Evolutionary conservation across 805 yeast species (phyloP).

Genomic region (Gaillardinia entomophila): DNA sequence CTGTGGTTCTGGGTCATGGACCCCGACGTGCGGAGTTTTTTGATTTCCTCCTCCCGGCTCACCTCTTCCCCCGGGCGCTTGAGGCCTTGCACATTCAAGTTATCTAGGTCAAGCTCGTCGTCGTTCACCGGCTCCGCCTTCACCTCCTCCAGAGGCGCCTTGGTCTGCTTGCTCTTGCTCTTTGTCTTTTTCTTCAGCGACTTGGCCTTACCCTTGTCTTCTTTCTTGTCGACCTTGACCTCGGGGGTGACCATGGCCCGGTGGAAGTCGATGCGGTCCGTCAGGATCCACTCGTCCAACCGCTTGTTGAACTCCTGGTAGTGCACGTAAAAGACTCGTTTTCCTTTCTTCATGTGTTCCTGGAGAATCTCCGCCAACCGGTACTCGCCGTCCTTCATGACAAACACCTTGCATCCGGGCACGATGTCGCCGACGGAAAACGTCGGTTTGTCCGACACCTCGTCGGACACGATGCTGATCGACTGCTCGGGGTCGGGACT

Average conservation of each 20-base stretch:
- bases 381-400: conserved; percentile 71
- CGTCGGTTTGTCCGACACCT: background rate
- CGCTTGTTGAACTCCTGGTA: conserved; percentile 93
- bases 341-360: conserved; percentile 66
- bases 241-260: conserved; percentile 69
- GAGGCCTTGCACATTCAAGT: conserved; percentile 79
- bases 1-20: conserved; percentile 88
- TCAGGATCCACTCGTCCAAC: conserved; percentile 88
- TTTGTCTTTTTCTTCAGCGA: conserved; percentile 22
- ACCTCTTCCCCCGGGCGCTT: conserved; percentile 62
- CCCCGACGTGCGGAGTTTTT: conserved; percentile 88
- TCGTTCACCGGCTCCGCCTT: conserved; percentile 20
- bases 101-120: conserved; percentile 80
- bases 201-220: conserved; percentile 27
- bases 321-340: conserved; percentile 84
- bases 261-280: conserved; percentile 65
- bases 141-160: conserved; percentile 9
- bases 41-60: conserved; percentile 86
- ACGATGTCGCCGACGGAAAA: conserved; percentile 45
- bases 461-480: background rate
- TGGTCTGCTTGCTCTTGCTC: conserved; percentile 13
- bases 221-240: conserved; percentile 46
- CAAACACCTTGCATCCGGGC: conserved; percentile 79
- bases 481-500: background rate
- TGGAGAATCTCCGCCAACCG: conserved; percentile 84